These are phyloP conservation scores for Stephanodiscus triporus DNA, from an alignment of 108 stramenopile genomes.

Conservation along the genomic window DNA sequence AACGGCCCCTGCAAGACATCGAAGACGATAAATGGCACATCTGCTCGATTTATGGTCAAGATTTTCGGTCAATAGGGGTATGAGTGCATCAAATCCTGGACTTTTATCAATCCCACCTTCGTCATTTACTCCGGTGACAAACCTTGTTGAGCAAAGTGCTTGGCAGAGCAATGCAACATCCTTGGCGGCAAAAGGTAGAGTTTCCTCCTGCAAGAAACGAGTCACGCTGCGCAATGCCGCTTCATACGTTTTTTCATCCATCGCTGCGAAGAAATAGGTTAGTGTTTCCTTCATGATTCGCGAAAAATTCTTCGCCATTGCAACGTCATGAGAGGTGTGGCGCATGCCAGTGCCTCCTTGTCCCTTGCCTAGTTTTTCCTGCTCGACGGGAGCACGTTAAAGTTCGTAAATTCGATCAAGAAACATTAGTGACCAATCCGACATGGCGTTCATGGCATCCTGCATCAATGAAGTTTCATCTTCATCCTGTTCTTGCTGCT, in stretches of 20 bases:
- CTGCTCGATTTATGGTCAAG: conserved; percentile 71
- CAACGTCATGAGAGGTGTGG: conserved; percentile 80
- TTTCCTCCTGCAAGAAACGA: conserved; percentile 76
- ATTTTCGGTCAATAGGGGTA: conserved; percentile 70
- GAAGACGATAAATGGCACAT: conserved; percentile 75
- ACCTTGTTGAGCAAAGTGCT: conserved; percentile 69
- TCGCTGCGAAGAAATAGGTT: conserved; percentile 75
- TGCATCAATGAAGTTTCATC: conserved; percentile 48
- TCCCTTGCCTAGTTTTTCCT: conserved; percentile 80
- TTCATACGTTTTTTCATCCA: conserved; percentile 70
- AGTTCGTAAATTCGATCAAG: conserved; percentile 85
- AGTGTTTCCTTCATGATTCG: conserved; percentile 81
- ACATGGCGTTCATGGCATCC: conserved; percentile 72
- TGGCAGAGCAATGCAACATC: conserved; percentile 78
- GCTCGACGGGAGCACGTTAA: conserved; percentile 77
- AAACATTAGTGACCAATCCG: conserved; percentile 84
- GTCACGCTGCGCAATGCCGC: conserved; percentile 65
- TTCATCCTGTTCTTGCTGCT: conserved; percentile 39
- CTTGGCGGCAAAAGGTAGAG: conserved; percentile 79
- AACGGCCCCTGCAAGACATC: conserved; percentile 84
- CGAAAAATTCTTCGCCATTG: conserved; percentile 77
- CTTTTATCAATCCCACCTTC: conserved; percentile 30
- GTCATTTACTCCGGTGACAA: conserved; percentile 25
- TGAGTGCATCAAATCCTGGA: conserved; percentile 77
- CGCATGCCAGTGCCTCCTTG: conserved; percentile 67